phyloP scores from a whole-genome alignment of 306 rosid genomes.

The Lathyrus sativus region DNA sequence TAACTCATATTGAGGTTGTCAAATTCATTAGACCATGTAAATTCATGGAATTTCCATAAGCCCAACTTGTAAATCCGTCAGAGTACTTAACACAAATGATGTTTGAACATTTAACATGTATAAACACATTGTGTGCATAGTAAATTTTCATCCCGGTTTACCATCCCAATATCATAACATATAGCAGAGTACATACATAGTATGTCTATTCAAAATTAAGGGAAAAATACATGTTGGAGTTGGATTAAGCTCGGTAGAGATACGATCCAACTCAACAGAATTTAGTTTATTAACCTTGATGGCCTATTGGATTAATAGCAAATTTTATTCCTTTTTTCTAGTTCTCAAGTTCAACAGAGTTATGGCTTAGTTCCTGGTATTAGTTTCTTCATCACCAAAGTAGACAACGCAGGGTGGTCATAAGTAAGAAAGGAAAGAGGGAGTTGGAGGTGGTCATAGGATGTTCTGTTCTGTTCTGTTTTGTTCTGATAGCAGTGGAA shows the following conservation, averaged over 20 bases:
- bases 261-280: background rate
- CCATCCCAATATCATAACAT: background rate
- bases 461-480: too few species aligned
- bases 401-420: background rate
- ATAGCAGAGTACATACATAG: background rate
- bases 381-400: too few species aligned
- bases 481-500: too few species aligned
- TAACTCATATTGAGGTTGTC: too few species aligned
- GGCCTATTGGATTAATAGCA: background rate
- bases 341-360: background rate
- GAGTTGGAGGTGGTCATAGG: too few species aligned
- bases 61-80: too few species aligned
- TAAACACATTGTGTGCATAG: background rate
- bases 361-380: too few species aligned
- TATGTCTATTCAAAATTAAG: background rate
- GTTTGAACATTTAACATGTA: background rate
- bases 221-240: background rate
- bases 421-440: background rate
- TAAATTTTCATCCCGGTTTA: background rate
- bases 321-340: background rate
- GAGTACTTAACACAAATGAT: too few species aligned
- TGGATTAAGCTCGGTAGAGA: conserved; percentile 1
- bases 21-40: too few species aligned
- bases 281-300: background rate
- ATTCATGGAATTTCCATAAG: too few species aligned